These are phyloP conservation scores for Dendrobium officinale DNA, from an alignment of 106 monocot species.

Conservation along the genomic window DNA sequence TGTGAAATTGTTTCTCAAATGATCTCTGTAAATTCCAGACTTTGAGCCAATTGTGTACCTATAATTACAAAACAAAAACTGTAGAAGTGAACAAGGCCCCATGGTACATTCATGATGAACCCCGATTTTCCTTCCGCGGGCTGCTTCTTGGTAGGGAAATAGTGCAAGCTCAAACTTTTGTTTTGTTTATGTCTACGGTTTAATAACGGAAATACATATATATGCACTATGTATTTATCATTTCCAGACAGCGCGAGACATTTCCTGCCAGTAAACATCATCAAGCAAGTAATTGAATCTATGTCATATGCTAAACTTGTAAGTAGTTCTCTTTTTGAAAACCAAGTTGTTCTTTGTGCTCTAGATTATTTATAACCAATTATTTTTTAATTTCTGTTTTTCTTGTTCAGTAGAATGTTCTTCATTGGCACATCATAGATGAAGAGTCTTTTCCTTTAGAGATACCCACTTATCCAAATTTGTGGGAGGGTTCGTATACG, in stretches of 20 bases:
- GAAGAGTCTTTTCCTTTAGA: conserved; percentile 95
- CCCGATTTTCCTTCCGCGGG: conserved; percentile 91
- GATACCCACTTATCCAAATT: conserved; percentile 82
- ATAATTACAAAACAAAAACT: conserved; percentile 73
- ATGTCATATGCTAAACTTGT: conserved; percentile 99
- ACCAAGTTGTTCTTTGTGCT: conserved; percentile 4
- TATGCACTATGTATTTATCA: background rate
- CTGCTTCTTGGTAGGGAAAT: conserved; percentile 76
- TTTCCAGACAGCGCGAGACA: conserved; percentile 88
- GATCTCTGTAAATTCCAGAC: conserved; percentile 45
- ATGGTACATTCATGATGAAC: conserved; percentile 91
- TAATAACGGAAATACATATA: background rate
- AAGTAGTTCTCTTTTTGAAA: conserved; percentile 21
- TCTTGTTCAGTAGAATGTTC: conserved; percentile 91
- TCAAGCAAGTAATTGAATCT: conserved; percentile 92
- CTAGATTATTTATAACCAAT: background rate
- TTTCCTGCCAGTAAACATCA: conserved; percentile 74
- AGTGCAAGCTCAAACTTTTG: background rate
- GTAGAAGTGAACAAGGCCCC: conserved; percentile 82
- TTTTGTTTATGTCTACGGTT: background rate
- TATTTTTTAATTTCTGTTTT: background rate
- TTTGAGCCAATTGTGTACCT: conserved; percentile 87
- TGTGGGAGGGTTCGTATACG: conserved; percentile 91
- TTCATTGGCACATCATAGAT: conserved; percentile 99
- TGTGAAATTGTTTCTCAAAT: conserved; percentile 16